Evolutionary conservation across 176 grass and related monocot genomes (phyloP).

Genomic region (Rhynchospora tenuis): DNA sequence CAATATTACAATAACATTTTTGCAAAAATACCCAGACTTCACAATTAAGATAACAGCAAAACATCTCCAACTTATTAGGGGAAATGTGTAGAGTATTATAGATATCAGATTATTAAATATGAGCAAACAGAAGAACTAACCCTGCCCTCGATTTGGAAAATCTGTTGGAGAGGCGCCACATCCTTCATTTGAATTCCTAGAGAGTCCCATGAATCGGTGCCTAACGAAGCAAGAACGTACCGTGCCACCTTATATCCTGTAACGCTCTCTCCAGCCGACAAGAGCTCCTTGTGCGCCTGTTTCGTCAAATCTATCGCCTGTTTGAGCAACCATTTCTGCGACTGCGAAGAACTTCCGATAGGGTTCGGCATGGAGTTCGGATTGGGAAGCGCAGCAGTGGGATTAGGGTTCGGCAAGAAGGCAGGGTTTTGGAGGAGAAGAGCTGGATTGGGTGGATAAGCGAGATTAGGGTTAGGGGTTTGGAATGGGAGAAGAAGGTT

Average conservation of each 20-base stretch:
- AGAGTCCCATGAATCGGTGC: slow-evolving; percentile 54
- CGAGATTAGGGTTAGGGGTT: slow-evolving; percentile 26
- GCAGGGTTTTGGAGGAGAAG: slow-evolving; percentile 47
- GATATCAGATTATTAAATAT: background rate
- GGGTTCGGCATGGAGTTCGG: background rate
- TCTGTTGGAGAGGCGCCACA: slow-evolving; percentile 46
- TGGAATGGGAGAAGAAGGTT: slow-evolving; percentile 40
- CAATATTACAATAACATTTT: no score
- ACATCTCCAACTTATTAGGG: no score
- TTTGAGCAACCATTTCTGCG: slow-evolving; percentile 30
- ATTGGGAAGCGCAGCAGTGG: background rate
- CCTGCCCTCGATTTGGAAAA: slow-evolving; percentile 70
- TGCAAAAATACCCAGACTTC: no score
- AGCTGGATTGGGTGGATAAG: slow-evolving; percentile 13
- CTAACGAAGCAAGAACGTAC: slow-evolving; percentile 49
- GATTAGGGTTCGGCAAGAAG: slow-evolving; percentile 31
- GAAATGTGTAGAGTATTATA: background rate
- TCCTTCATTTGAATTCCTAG: slow-evolving; percentile 64
- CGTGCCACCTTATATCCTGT: slow-evolving; percentile 79
- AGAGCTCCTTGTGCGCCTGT: slow-evolving; percentile 43
- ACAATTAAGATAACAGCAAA: no score
- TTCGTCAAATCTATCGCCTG: slow-evolving; percentile 43
- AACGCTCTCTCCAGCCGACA: slow-evolving; percentile 48
- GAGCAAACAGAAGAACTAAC: slow-evolving; percentile 30
- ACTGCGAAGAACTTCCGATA: background rate